Evolutionary conservation across 176 grass and related monocot genomes (phyloP), one percentile per base, ranked within the genome.

Genomic region (Chrysopogon serrulatus): DNA sequence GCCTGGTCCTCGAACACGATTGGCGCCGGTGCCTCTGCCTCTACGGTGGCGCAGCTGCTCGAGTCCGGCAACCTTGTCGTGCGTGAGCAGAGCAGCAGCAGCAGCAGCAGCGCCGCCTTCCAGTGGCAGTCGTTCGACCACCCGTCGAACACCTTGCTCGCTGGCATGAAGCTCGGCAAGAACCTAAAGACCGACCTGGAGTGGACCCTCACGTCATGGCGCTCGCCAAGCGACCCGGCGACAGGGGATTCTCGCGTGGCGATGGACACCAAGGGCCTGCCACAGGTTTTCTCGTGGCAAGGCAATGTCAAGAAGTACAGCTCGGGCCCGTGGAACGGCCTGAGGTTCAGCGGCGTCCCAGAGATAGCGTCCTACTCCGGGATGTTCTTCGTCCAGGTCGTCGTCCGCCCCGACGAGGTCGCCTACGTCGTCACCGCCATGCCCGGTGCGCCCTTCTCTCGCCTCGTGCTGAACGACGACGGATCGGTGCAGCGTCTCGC

Each of bases 71-170:
- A n/a, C n/a, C n/a, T n/a, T n/a, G n/a, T n/a, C n/a, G n/a, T n/a
- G n/a, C n/a, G n/a, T n/a, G n/a, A n/a, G 28, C 13, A 40, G 32
- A 42, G 17, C 32, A 33, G 76, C 61, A 24, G 60, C 69, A 16
- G 12, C 12, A 21, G 42, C 5, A 1, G 78, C 8, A 13, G 7
- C 33, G 7, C 33, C 8, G 34, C 32, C 32, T 67, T n/a, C n/a
- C n/a, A n/a, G 8, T 89, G 87, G 87, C 82, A 89, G 36, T 84
- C 81, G 8, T 88, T 89, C 47, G 87, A 89, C 65, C 68, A 89
- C 35, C 81, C 81, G 2, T 70, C 71, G 3, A 78, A 89, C 78
- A 85, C 87, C 17, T 19, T 82, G 33, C 17, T 85, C 18, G 68
- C 71, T 15, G 87, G 87, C 18, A 81, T 85, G 87, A 86, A 42